Base-by-base conservation (phyloP, 2,329 filamentous ascomycete species). In the Talaromyces sp. region DNA sequence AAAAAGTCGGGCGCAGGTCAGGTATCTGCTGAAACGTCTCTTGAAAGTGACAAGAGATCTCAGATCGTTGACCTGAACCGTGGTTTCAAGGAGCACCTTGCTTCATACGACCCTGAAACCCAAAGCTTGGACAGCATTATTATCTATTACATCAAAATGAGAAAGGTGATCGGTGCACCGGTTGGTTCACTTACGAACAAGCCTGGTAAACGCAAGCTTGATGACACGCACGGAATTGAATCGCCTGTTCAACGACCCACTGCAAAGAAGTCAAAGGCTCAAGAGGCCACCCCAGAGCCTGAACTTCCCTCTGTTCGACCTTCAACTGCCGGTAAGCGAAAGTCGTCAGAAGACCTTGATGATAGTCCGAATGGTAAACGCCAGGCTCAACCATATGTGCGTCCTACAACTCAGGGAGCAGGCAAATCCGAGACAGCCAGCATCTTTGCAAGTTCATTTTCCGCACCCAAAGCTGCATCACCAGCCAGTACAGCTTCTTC, bases 121-220 rank as follows among this genome's bases (percentile, higher is more conserved):
- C 68, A 77, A 54, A 71, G 74, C 52, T 76, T 80, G 58, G 77
- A 79, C 62, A 66, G 69, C 16, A 41, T 78, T 39, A 69, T 81
- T 33, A 67, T 75, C 5, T 75, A 75, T 61, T 81, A 80, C 66
- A 68, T 78, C 60, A 73, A 73, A 52, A 70, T 76, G 60, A 77
- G 79, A 52, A 74, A 76, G 19, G 72, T 73, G 1, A 73, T 81
- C 56, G 77, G 76, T 35, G 70, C 70, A 16, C 76, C 78, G 4
- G 63, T 78, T 58, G 74, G 70, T 5, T 63, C 64, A 47, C 56
- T 60, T 13, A 22, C 16, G 11, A 63, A 58, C 16, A 64, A 66
- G 37, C 57, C 56, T 22, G 54, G 56, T 22, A 75, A 76, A 65
- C 54, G 58, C 19, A 71, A 70, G 66, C 47, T 68, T 33, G 66